These are phyloP conservation scores for Melaleuca alternifolia DNA, from an alignment of 345 rosid species.

Conservation along the genomic window DNA sequence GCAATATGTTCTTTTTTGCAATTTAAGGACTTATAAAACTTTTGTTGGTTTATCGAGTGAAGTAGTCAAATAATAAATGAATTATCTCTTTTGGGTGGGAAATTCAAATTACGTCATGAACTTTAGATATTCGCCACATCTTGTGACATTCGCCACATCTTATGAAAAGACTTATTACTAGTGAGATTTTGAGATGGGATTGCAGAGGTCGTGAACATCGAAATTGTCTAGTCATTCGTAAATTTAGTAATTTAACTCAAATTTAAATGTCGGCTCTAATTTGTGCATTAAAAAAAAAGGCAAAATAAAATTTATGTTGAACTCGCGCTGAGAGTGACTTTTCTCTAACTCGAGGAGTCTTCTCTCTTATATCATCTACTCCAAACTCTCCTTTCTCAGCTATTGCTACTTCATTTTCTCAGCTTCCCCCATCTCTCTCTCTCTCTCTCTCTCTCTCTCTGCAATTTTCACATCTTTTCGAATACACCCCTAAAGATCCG, in stretches of 20 bases:
- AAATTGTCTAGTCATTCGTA: neutral
- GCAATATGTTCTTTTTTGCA: too few relatives aligned
- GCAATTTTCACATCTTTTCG: neutral
- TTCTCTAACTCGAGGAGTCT: neutral
- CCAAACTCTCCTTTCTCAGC: neutral
- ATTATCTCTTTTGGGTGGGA: neutral
- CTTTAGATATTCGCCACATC: neutral
- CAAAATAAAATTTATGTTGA: neutral
- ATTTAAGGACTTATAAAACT: neutral
- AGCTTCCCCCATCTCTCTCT: constrained; percentile 9
- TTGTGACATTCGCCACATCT: neutral
- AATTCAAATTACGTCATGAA: neutral
- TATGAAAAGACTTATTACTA: neutral
- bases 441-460: neutral
- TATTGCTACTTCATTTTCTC: constrained; percentile 32
- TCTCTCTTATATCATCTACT: neutral
- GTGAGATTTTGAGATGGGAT: neutral
- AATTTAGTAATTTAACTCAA: neutral
- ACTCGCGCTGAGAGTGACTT: neutral
- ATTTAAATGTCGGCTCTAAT: neutral
- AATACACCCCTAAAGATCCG: neutral
- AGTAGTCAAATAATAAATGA: neutral
- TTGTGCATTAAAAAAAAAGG: neutral
- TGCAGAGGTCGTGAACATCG: neutral
- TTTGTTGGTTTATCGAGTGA: neutral